These are phyloP conservation scores for Lipomyces spencermartinsiae DNA, from an alignment of 805 yeast genomes.

Conservation along the genomic window DNA sequence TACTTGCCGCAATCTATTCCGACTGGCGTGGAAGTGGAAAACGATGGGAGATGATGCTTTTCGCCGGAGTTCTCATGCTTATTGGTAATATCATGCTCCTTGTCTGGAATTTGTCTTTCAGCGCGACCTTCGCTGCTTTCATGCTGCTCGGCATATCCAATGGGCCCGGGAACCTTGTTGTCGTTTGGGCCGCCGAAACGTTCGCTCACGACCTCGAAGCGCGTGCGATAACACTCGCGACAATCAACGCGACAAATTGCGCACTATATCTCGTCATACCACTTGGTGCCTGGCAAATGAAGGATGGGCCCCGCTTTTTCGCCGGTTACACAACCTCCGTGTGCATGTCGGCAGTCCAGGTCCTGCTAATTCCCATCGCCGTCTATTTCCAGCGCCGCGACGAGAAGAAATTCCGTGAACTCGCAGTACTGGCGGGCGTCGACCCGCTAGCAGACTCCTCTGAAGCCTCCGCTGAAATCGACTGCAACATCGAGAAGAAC, in stretches of 20 bases:
- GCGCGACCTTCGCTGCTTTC: slow-evolving; percentile 66
- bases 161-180: slow-evolving; percentile 66
- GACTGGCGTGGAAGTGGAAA: slow-evolving; percentile 58
- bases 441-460: not conserved
- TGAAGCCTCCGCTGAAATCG: not conserved
- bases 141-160: slow-evolving; percentile 63
- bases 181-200: slow-evolving; percentile 65
- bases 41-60: slow-evolving; percentile 61
- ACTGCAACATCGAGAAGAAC: not conserved
- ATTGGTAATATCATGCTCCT: slow-evolving; percentile 60
- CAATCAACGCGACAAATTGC: slow-evolving; percentile 60
- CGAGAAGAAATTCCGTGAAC: slow-evolving; percentile 3
- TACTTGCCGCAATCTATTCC: slow-evolving; percentile 46
- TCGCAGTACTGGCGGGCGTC: not conserved
- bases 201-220: slow-evolving; percentile 60
- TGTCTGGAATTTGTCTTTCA: slow-evolving; percentile 60
- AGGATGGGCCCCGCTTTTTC: slow-evolving; percentile 42
- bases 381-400: slow-evolving; percentile 61
- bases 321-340: slow-evolving; percentile 43
- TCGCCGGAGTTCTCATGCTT: slow-evolving; percentile 60
- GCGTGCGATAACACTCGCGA: slow-evolving; percentile 59
- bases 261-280: slow-evolving; percentile 63
- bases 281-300: slow-evolving; percentile 52
- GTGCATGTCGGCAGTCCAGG: slow-evolving; percentile 37
- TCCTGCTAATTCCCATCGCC: slow-evolving; percentile 46